phyloP scores from a whole-genome alignment of 495 filamentous ascomycete species.

The Hypoxylon rickii region DNA sequence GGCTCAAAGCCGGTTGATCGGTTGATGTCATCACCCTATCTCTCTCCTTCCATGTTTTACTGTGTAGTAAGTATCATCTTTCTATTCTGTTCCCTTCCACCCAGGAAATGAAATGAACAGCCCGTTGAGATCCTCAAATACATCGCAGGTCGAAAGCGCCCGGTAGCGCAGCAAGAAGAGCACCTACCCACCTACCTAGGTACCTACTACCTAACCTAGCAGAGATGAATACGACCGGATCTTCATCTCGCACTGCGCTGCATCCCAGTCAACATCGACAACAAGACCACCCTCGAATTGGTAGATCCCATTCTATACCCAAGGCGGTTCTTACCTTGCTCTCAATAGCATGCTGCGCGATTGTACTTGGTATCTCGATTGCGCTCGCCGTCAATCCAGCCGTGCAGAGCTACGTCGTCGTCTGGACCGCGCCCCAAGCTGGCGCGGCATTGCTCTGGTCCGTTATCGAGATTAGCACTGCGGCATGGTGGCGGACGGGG shows the following conservation, averaged over 20 bases:
- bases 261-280: constrained; percentile 1
- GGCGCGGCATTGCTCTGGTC: constrained; percentile 27
- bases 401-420: constrained; percentile 19
- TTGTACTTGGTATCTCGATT: constrained; percentile 36
- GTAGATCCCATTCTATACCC: constrained; percentile 4
- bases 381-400: constrained; percentile 15
- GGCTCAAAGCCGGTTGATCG: too few species aligned
- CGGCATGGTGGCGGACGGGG: background rate
- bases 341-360: constrained; percentile 29
- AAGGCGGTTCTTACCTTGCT: constrained; percentile 17
- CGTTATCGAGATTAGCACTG: constrained; percentile 10
- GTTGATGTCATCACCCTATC: too few species aligned
- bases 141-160: too few species aligned
- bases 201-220: too few species aligned
- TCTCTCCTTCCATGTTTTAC: too few species aligned
- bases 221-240: constrained; percentile 8
- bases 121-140: too few species aligned
- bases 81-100: too few species aligned
- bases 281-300: background rate
- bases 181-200: too few species aligned
- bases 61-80: too few species aligned
- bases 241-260: background rate
- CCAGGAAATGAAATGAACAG: too few species aligned
- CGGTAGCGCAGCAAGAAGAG: too few species aligned
- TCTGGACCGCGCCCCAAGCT: constrained; percentile 29